Evolutionary conservation across 768 basidiomycete species (phyloP), one percentile per base, ranked within the genome.

Genomic region (Fistulinella prunicolor): DNA sequence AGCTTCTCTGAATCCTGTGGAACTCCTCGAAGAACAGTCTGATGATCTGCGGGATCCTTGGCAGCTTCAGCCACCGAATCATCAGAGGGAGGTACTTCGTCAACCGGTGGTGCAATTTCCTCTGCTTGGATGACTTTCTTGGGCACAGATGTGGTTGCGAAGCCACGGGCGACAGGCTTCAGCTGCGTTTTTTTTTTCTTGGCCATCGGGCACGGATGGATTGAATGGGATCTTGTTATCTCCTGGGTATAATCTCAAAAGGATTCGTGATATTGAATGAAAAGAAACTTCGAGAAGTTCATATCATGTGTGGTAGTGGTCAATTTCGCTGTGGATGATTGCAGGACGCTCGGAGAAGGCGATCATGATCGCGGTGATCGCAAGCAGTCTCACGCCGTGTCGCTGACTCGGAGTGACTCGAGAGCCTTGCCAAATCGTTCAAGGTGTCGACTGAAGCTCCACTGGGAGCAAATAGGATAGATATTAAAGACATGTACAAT

Each of bases 101-200:
- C 50, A 7, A 50, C 26, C 5, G 44, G 45, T 40, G 51, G 54
- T 22, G 54, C 48, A 17, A 60, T 64, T 42, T 60, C 65, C 17
- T 63, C 65, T 26, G 49, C 54, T 34, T 67, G 71, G 14, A 70
- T 62, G 36, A 70, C 67, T 68, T 89, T 92, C 75, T 91, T 91
- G 24, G 88, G 86, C 22, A 90, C 76, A 10, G 90, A 92, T 17
- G 83, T 86, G 5, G 89, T 89, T 37, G 85, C 82, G 59, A 92
- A 90, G 14, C 87, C 88, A 46, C 91, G 82, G 35, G 67, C 78
- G 35, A 86, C 73, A 19, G 85, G 80, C 68, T 87, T 89, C 58
- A 86, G 64, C 63, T 89, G 83, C 6, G 82, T 81, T 71, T 89
- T 92, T 77, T 85, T 92, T 74, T 89, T 90, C 75, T 90, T 92